Percentiles rank a stretch among this genome's conserved stretches.
These are phyloP conservation scores for Toxicodendron radicans DNA, from an alignment of 345 rosid genomes.

Conservation along the genomic window DNA sequence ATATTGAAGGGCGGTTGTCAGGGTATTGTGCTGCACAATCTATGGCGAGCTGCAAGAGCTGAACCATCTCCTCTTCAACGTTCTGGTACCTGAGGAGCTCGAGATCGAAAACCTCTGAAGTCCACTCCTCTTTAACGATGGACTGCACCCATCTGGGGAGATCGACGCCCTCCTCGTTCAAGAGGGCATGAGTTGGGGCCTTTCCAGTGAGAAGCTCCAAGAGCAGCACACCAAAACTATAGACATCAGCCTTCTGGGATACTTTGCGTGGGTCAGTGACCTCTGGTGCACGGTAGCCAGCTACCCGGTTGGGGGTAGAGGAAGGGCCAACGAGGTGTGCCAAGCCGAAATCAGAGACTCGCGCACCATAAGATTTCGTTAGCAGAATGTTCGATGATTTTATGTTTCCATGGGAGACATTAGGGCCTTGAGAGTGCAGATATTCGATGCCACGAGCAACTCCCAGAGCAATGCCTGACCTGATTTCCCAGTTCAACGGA, in stretches of 20 bases:
- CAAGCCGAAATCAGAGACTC: conserved; percentile 91
- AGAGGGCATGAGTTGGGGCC: conserved; percentile 74
- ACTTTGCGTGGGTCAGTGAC: conserved; percentile 85
- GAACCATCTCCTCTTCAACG: conserved; percentile 80
- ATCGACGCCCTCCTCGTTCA: conserved; percentile 93
- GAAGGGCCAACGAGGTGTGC: conserved; percentile 79
- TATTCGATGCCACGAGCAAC: conserved; percentile 84
- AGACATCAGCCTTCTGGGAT: conserved; percentile 93
- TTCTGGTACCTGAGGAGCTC: conserved; percentile 83
- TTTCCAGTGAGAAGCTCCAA: conserved; percentile 88
- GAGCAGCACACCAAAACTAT: conserved; percentile 88
- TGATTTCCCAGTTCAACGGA: conserved; percentile 80
- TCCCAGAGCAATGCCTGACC: conserved; percentile 79
- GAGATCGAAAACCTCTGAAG: conserved; percentile 77
- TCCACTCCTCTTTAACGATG: conserved; percentile 83
- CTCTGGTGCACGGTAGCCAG: conserved; percentile 94
- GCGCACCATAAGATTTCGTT: conserved; percentile 64
- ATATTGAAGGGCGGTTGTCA: conserved; percentile 71
- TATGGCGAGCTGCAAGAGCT: conserved; percentile 79
- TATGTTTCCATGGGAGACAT: conserved; percentile 82
- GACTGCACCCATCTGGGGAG: conserved; percentile 97
- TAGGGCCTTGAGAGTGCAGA: conserved; percentile 84
- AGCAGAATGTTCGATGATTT: conserved; percentile 91
- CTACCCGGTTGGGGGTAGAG: conserved; percentile 69
- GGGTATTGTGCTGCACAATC: conserved; percentile 87